phyloP scores from a whole-genome alignment of 2,329 filamentous ascomycete species.

The Fusarium decemcellulare region DNA sequence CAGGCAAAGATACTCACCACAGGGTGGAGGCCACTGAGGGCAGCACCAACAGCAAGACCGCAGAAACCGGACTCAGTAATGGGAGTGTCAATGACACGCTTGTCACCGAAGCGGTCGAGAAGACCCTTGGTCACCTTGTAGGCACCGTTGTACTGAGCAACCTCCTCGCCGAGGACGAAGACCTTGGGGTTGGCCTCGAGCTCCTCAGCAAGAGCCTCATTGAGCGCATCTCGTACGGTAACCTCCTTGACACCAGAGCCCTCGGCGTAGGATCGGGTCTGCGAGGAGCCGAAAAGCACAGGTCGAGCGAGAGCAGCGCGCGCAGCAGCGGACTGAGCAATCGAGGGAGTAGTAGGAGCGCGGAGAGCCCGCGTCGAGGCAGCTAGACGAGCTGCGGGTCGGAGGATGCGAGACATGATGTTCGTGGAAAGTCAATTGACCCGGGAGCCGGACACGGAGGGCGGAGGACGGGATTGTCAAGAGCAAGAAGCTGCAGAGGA shows the following conservation, averaged over 20 bases:
- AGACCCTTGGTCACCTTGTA: conserved; percentile 99
- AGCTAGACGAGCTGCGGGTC: conserved; percentile 65
- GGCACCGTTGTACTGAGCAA: conserved; percentile 99
- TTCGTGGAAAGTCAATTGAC: conserved; percentile 44
- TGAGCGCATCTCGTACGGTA: conserved; percentile 96
- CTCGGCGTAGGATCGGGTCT: conserved; percentile 70
- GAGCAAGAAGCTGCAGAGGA: conserved; percentile 41
- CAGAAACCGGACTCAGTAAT: conserved; percentile 98
- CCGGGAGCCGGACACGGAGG: conserved; percentile 32
- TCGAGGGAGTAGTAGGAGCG: conserved; percentile 52
- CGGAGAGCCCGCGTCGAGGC: conserved; percentile 57
- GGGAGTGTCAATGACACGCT: conserved; percentile 97
- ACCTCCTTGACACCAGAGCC: conserved; percentile 84
- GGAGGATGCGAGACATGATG: conserved; percentile 67
- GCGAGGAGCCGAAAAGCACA: conserved; percentile 57
- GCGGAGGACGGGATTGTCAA: conserved; percentile 28
- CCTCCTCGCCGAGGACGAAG: conserved; percentile 96
- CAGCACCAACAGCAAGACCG: conserved; percentile 94
- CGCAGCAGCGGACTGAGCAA: conserved; percentile 56
- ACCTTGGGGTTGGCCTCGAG: conserved; percentile 95
- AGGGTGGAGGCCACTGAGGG: conserved; percentile 93
- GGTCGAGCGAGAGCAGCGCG: conserved; percentile 55
- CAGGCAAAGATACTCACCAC: conserved; percentile 75
- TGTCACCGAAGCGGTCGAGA: conserved; percentile 96
- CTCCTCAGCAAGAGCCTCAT: conserved; percentile 98